A percentile compares a stretch with the other conserved stretches of the same genome.
Conservation (phyloP, 2,329 filamentous ascomycete species). For the Sporothrix humicola region DNA sequence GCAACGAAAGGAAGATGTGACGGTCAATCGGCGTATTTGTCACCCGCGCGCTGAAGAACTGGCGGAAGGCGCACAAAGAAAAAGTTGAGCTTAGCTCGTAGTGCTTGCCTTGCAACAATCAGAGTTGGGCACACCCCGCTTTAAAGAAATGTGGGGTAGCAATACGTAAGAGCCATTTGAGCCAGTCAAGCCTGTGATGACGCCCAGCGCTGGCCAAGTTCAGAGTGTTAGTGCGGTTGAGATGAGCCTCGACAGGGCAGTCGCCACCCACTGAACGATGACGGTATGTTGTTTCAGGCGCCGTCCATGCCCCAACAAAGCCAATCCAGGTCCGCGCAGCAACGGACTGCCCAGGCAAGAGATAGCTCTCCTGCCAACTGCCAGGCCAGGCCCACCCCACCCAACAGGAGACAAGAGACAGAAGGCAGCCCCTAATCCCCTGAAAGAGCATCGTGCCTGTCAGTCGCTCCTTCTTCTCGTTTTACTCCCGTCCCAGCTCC, state of each 20-base stretch:
- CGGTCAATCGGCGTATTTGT: neutral
- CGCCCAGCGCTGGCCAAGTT: neutral
- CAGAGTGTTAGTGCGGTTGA: neutral
- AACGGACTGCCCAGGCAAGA: slow-evolving; percentile 4
- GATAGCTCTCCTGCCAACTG: slow-evolving; percentile 19
- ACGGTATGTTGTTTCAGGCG: slow-evolving; percentile 26
- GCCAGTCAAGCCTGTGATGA: neutral
- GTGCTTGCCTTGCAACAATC: slow-evolving; percentile 1
- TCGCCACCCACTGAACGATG: slow-evolving; percentile 27
- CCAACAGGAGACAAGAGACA: neutral
- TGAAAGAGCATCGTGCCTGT: slow-evolving; percentile 20
- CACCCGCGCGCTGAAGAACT: neutral
- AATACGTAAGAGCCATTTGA: slow-evolving; percentile 11
- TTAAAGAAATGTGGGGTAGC: slow-evolving; percentile 26
- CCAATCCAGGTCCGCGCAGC: neutral
- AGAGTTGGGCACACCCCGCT: slow-evolving; percentile 23
- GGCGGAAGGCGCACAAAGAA: neutral
- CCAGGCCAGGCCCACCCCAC: neutral
- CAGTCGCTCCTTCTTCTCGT: slow-evolving; percentile 13
- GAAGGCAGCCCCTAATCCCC: slow-evolving; percentile 9
- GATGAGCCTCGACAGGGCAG: neutral
- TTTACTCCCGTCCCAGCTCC: slow-evolving; percentile 23
- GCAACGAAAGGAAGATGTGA: neutral
- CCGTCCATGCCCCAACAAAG: neutral
- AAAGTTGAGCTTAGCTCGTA: slow-evolving; percentile 11